Evolutionary conservation across 306 rosid species (phyloP).

Genomic region (Macrotyloma uniflorum): DNA sequence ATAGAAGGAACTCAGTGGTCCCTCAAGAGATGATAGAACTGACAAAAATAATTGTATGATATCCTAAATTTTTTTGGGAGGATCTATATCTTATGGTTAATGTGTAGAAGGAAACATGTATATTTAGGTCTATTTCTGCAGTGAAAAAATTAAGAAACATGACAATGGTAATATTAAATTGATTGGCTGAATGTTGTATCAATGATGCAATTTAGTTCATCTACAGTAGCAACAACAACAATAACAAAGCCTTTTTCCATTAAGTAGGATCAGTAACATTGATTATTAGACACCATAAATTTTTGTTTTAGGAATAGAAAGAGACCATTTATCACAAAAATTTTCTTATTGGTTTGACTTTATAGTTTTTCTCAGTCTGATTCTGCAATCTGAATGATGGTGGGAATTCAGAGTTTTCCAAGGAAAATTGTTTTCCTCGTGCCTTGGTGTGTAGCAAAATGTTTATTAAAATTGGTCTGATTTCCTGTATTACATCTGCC

Average conservation of each 20-base stretch:
- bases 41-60: slow-evolving; percentile 46
- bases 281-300: background rate
- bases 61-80: slow-evolving; percentile 47
- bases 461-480: background rate
- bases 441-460: background rate
- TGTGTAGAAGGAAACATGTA: slow-evolving; percentile 34
- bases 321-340: background rate
- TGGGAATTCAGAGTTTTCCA: slow-evolving; percentile 42
- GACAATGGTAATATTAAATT: slow-evolving; percentile 4
- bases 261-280: background rate
- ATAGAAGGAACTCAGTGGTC: slow-evolving; percentile 7
- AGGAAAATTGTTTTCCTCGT: slow-evolving; percentile 39
- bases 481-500: background rate
- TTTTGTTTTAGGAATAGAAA: background rate
- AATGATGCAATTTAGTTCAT: background rate
- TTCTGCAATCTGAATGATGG: slow-evolving; percentile 3
- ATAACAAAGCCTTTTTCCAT: background rate
- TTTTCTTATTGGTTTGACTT: background rate
- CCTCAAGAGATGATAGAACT: slow-evolving; percentile 36
- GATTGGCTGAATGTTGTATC: background rate
- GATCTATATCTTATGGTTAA: slow-evolving; percentile 34
- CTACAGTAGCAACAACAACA: background rate
- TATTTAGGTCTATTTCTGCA: slow-evolving; percentile 28
- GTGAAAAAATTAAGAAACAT: slow-evolving; percentile 30
- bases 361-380: background rate